Percentiles rank a stretch among this genome's conserved stretches.
Conservation (phyloP, 768 basidiomycete species). For the Polyporus arcularius region DNA sequence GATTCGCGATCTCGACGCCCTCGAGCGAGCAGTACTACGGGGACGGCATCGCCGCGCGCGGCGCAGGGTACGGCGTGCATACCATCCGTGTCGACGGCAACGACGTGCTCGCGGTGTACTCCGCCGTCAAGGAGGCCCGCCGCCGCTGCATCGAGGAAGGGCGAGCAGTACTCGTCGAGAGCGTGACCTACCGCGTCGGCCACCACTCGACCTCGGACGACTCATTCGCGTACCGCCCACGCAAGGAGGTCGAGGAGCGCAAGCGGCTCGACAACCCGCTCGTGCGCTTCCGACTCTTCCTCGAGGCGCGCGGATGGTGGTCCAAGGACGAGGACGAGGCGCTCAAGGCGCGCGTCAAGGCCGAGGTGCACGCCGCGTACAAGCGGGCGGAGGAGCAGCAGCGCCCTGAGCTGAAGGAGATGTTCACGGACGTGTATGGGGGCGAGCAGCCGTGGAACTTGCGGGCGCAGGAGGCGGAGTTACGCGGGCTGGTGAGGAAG, state of each 20-base stretch:
- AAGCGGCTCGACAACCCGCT: constrained; percentile 92
- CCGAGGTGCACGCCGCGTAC: constrained; percentile 77
- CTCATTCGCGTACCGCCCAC: constrained; percentile 88
- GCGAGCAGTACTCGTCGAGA: constrained; percentile 82
- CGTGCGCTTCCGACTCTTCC: constrained; percentile 78
- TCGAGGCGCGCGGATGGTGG: constrained; percentile 90
- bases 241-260: constrained; percentile 88
- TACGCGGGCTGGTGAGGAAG: constrained; percentile 72
- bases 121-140: constrained; percentile 71
- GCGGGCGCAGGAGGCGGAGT: constrained; percentile 84
- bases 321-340: constrained; percentile 69
- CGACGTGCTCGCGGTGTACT: constrained; percentile 82
- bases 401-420: constrained; percentile 69
- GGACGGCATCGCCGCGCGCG: constrained; percentile 90
- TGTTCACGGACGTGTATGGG: constrained; percentile 88
- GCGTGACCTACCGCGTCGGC: constrained; percentile 93
- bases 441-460: constrained; percentile 85
- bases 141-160: constrained; percentile 72
- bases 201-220: constrained; percentile 96
- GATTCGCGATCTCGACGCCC: constrained; percentile 95
- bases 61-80: constrained; percentile 90
- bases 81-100: constrained; percentile 94
- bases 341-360: constrained; percentile 66
- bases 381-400: constrained; percentile 72
- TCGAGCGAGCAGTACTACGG: constrained; percentile 87